Base-by-base conservation (phyloP, 768 basidiomycete genomes). In the Collybia nuda region DNA sequence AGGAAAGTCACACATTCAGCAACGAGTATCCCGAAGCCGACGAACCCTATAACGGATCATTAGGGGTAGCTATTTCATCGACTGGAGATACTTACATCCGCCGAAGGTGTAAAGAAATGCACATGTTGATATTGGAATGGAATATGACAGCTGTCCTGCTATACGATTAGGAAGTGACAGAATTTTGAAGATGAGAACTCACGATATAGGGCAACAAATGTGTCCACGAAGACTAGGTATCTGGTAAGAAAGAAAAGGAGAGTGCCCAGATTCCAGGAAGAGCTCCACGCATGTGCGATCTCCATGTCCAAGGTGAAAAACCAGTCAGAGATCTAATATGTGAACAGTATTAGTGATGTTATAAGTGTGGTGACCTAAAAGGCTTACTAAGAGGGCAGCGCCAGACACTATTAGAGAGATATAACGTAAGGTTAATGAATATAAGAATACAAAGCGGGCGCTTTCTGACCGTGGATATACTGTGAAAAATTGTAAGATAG, bases 211-310 rank as follows among this genome's bases (percentile, higher is more conserved):
- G 23, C 17, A 19, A 47, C 23, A 17, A 14, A 26, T 12, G 17
- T 26, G 17, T 47, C 46, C 12, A 47, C n/a, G 46, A 47, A 37
- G 6, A 38, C 46, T 15, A 11, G 7, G 28, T 47, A 47, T 36
- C 46, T 36, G 11, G 37, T 47, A 18, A 29, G 36, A 12, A 47
- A 18, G 18, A 39, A 47, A 18, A 39, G 37, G 19, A 47, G 17
- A 26, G 23, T 47, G 17, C 46, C 46, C 23, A 47, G 14, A 47
- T 39, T 39, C 36, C 46, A 47, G n/a, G 46, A 23, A 5, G 14
- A 36, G 39, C 28, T 12, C 46, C 46, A 47, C 11, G 19, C 23
- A 17, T 47, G 15, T 17, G 23, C 26, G 15, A 47, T 18, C 22
- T 47, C 46, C 2, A 39, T 39, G 15, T 39, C 37, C 12, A 47